Conservation (phyloP, 345 rosid species). For the Moringa oleifera region DNA sequence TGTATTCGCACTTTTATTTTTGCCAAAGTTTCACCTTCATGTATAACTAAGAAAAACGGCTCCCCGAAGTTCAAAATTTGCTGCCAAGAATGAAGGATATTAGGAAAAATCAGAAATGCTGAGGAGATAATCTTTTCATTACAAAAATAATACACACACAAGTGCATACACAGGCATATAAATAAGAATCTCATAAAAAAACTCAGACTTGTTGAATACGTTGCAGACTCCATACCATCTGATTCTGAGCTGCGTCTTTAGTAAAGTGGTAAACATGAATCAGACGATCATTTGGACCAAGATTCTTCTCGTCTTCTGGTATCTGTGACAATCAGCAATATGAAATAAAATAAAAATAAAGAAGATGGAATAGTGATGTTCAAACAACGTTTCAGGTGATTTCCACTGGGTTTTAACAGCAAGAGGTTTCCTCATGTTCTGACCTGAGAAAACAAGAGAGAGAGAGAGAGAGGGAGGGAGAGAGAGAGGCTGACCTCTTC, state of each 20-base stretch:
- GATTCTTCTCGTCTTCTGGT: conserved; percentile 93
- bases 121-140: background rate
- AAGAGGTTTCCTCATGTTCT: too few species aligned
- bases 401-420: background rate
- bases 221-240: conserved; percentile 34
- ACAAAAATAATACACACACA: background rate
- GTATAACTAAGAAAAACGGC: conserved; percentile 94
- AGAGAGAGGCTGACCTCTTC: conserved; percentile 64
- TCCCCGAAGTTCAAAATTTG: conserved; percentile 94
- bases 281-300: conserved; percentile 85
- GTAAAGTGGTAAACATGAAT: conserved; percentile 91
- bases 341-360: background rate
- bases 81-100: conserved; percentile 30
- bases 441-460: too few species aligned
- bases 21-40: conserved; percentile 79
- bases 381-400: too few species aligned
- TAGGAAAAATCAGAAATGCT: conserved; percentile 1
- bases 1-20: conserved; percentile 82
- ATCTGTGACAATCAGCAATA: conserved; percentile 37
- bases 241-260: conserved; percentile 75
- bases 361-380: background rate
- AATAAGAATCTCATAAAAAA: background rate
- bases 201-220: background rate
- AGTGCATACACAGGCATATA: too few species aligned
- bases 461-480: conserved; percentile 1